These are phyloP conservation scores for Cytospora paraplurivora DNA, from an alignment of 2,329 filamentous ascomycete genomes.

Conservation along the genomic window DNA sequence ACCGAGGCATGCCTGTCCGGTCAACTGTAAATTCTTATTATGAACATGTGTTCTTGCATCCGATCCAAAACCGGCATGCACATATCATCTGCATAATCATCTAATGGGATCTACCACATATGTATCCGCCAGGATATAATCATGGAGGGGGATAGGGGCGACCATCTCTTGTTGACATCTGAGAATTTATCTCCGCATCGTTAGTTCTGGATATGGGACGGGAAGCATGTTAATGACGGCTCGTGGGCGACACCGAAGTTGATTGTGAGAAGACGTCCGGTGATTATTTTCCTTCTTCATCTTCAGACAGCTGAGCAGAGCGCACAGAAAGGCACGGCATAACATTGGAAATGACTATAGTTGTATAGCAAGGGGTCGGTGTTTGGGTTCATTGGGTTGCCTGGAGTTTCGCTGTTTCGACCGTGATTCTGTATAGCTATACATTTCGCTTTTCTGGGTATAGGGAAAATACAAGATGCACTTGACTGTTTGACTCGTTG, in stretches of 20 bases:
- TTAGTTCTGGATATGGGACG: conserved; percentile 8
- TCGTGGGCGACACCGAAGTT: background rate
- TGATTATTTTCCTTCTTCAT: background rate
- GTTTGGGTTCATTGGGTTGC: conserved; percentile 15
- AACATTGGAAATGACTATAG: background rate
- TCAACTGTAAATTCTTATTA: conserved; percentile 58
- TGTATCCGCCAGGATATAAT: no score
- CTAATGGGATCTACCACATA: conserved; percentile 23
- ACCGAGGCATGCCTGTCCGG: conserved; percentile 80
- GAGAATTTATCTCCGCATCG: background rate
- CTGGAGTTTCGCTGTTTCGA: conserved; percentile 16
- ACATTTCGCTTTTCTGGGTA: conserved; percentile 7
- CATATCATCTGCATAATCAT: conserved; percentile 23
- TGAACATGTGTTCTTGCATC: conserved; percentile 2
- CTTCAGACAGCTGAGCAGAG: background rate
- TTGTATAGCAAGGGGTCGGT: conserved; percentile 5
- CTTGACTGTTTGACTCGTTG: background rate
- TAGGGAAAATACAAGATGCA: conserved; percentile 13
- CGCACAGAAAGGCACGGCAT: conserved; percentile 1
- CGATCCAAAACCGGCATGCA: conserved; percentile 10
- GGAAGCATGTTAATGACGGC: conserved; percentile 22
- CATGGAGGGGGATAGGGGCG: background rate
- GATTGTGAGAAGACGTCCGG: background rate
- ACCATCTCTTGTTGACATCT: background rate
- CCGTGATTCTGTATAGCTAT: conserved; percentile 13